phyloP scores from a whole-genome alignment of 345 rosid genomes.

The Chamaenerion angustifolium region DNA sequence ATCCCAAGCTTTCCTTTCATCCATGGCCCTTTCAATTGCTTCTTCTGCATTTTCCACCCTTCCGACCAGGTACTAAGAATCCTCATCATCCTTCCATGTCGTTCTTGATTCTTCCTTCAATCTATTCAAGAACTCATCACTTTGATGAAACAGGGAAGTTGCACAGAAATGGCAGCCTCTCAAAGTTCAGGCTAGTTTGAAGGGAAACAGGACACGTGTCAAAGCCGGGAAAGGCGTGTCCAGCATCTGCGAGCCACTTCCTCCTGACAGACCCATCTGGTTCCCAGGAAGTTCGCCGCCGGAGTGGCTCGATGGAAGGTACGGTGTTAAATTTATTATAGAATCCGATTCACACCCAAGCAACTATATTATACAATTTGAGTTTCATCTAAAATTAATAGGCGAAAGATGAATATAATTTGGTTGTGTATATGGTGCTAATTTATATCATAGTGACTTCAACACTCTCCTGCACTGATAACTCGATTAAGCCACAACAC shows the following conservation, averaged over 20 bases:
- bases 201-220: slow-evolving; percentile 5
- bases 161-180: slow-evolving; percentile 6
- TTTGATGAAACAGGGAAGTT: slow-evolving; percentile 11
- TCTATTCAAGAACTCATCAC: neutral
- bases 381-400: too few species aligned
- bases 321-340: neutral
- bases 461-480: too few species aligned
- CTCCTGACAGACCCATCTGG: slow-evolving; percentile 93
- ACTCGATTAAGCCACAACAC: too few species aligned
- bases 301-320: slow-evolving; percentile 93
- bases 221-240: slow-evolving; percentile 74
- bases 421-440: too few species aligned
- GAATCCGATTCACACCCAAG: too few species aligned
- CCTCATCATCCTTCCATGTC: neutral
- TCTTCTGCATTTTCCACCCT: slow-evolving; percentile 6
- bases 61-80: neutral
- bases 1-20: neutral
- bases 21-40: slow-evolving; percentile 6
- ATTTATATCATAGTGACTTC: too few species aligned
- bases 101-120: neutral
- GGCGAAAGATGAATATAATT: too few species aligned
- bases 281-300: slow-evolving; percentile 88
- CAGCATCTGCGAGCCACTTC: slow-evolving; percentile 77
- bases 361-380: too few species aligned
- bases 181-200: slow-evolving; percentile 3